Base-by-base conservation (phyloP, 306 rosid species). In the Clitoria ternatea region DNA sequence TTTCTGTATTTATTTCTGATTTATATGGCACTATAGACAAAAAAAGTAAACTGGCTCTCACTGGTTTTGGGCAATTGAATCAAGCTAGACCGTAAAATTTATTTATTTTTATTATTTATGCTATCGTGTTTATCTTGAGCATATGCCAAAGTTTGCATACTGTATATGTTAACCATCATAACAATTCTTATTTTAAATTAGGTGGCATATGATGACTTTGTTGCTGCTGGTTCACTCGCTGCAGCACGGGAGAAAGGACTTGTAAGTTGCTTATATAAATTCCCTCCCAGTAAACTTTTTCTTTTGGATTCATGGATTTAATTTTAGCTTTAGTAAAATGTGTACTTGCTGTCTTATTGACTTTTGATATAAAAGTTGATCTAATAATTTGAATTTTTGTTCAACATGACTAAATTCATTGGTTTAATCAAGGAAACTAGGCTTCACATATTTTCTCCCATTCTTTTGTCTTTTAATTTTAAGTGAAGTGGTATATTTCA, bases 191-290 rank as follows among this genome's bases (percentile, higher is more conserved):
- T 72, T 73, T 80, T 78, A 64, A 56, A 49, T 65, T 68, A 94
- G 98, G 98, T 94, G 77, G 55, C 96, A 14, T 94, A 87, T 69
- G 77, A 87, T 36, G 97, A 94, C 72, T 90, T 89, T 70, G 91
- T 94, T 63, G 81, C 96, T 23, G 89, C 89, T 70, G 94, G 98
- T 60, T 88, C 98, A 73, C 93, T 94, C 63, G 87, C 86, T 55
- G 95, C 92, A 32, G 96, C 97, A 40, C 87, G 97, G 79, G 98
- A 90, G 78, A 94, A 84, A 84, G 98, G 98, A 77, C 76, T 89
- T 52, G 98, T 94, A 83, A 94, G 97, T 84, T 74, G 53, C 30
- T 76, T 54, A 55, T 69, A 79, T 56, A 45, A 64, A 27, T 48
- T 68, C 59, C 8, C 57, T 45, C 55, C 47, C 23, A 60, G 50